phyloP scores from a whole-genome alignment of 768 basidiomycete genomes.

The Lactarius akahatsu region DNA sequence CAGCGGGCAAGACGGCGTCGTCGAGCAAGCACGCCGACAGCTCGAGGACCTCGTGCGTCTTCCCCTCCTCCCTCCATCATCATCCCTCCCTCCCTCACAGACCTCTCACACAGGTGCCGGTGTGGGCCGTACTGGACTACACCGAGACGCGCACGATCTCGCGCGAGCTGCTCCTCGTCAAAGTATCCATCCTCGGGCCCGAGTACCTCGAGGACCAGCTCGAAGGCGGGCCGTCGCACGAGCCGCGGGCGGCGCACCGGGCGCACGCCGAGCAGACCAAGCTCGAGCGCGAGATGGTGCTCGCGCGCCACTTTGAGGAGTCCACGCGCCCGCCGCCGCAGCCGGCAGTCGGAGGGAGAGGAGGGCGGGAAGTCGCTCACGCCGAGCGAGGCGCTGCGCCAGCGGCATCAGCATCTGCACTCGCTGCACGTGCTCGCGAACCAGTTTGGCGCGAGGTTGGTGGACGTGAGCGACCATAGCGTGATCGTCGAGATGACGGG shows the following conservation, averaged over 20 bases:
- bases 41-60: conserved; percentile 91
- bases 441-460: conserved; percentile 91
- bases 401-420: conserved; percentile 86
- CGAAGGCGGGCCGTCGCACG: conserved; percentile 78
- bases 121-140: conserved; percentile 99
- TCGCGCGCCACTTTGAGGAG: conserved; percentile 79
- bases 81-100: not conserved
- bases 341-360: not conserved
- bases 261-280: conserved; percentile 44
- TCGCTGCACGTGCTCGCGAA: conserved; percentile 80
- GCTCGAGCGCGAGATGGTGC: conserved; percentile 63
- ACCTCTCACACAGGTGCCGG: conserved; percentile 69
- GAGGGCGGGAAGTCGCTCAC: conserved; percentile 38
- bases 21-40: conserved; percentile 95
- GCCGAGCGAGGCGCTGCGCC: conserved; percentile 79
- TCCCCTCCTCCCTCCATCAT: not conserved
- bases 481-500: conserved; percentile 95
- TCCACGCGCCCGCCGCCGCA: conserved; percentile 39
- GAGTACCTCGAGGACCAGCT: conserved; percentile 96
- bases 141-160: conserved; percentile 89
- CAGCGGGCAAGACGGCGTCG: conserved; percentile 94
- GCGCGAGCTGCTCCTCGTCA: conserved; percentile 92
- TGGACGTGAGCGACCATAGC: conserved; percentile 92
- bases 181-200: conserved; percentile 95
- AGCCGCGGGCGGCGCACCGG: conserved; percentile 48